Base-by-base conservation (phyloP, 805 yeast species). In the Wilhelminamyces savonicus region DNA sequence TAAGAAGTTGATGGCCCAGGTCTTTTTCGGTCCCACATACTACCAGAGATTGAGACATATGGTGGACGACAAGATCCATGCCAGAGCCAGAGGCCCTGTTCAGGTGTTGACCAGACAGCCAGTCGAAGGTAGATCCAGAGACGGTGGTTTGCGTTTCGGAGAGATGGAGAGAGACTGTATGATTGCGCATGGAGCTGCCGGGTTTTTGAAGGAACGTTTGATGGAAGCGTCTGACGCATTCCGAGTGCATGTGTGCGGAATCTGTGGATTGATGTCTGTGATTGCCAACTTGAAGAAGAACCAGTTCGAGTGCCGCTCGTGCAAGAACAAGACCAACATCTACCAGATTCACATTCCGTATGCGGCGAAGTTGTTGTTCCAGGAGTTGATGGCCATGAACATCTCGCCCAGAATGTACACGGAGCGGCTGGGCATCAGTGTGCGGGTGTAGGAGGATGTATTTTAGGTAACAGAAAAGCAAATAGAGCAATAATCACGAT, bases 81-180 rank as follows among this genome's bases (percentile, higher is more conserved):
- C 97, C 13, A 82, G 98, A 69, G 97, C 98, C 5, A 81, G 97
- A 70, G 98, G 98, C 32, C 97, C 98, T 11, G 94, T 90, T 38
- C 97, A 90, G 71, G 94, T 90, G 35, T 70, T 90, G 59, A 90
- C 98, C 3, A 82, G 97, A 66, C 98, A 90, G 62, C 98, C 98
- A 4, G 96, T 88, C 40, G 97, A 90, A 64, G 98, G 98, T 78
- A 80, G 98, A 62, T 87, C 97, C 12, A 78, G 98, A 66, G 97
- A 92, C 62, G 98, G 98, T 76, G 98, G 98, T 48, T 71, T 90
- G 58, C 85, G 98, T 64, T 88, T 90, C 75, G 98, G 98, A 53
- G 98, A 90, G 63, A 92, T 92, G 99, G 99, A 92, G 66, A 85
- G 99, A 70, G 99, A 92, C 73, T 92, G 99, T 82, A 90, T 92